phyloP scores from a whole-genome alignment of 176 grass and related monocot species.

The Rhynchospora pubera region DNA sequence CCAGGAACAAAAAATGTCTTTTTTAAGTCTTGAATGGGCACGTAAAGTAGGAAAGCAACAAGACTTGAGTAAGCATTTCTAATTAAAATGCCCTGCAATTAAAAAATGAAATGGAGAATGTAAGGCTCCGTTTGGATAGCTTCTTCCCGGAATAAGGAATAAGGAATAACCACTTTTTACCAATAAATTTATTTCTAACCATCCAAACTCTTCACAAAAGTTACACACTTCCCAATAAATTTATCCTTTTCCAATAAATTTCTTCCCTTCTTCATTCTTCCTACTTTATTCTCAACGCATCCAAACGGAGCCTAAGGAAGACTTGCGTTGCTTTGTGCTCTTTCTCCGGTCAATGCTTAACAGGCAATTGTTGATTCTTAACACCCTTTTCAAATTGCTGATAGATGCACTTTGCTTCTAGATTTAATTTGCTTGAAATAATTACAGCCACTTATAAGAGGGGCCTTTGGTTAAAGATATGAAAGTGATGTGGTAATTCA shows the following conservation, averaged over 20 bases:
- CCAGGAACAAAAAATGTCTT: background rate
- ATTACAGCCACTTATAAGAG: background rate
- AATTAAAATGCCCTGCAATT: no score
- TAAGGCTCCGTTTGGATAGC: no score
- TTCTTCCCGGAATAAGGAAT: no score
- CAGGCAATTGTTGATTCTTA: background rate
- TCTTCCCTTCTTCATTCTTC: no score
- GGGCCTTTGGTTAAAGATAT: background rate
- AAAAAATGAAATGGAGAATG: no score
- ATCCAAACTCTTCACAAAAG: no score
- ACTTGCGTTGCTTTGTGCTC: background rate
- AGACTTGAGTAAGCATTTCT: background rate
- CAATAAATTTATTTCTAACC: no score
- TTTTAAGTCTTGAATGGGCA: background rate
- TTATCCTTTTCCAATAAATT: no score
- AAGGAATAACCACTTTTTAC: no score
- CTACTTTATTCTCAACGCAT: no score
- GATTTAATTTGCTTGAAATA: background rate
- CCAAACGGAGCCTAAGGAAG: no score
- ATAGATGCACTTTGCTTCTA: background rate
- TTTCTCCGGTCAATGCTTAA: slow-evolving; percentile 8
- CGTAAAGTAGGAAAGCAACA: slow-evolving; percentile 1
- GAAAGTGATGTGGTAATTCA: background rate
- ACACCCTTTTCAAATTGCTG: background rate
- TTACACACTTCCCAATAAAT: no score